Percentiles rank a stretch among this genome's conserved stretches.
Evolutionary conservation across 2,329 filamentous ascomycete genomes (phyloP).

Genomic region (Lachnellula suecica): DNA sequence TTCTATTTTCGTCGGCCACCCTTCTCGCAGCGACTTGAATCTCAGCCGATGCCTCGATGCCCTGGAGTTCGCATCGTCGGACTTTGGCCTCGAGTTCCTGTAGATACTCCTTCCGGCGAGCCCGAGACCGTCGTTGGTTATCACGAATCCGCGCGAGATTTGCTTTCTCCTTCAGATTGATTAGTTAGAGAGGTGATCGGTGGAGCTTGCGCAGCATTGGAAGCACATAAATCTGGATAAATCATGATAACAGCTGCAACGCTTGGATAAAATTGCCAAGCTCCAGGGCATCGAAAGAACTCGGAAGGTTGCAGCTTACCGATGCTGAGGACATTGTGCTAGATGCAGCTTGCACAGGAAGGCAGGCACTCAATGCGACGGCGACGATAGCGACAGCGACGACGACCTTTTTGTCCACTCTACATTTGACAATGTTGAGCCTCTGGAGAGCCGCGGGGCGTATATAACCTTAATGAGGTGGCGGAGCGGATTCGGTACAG

Average conservation of each 20-base stretch:
- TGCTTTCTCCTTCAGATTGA: constrained; percentile 25
- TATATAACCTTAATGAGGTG: too few species aligned
- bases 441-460: too few species aligned
- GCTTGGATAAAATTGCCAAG: not conserved
- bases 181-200: not conserved
- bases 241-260: too few species aligned
- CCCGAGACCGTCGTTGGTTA: constrained; percentile 75
- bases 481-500: too few species aligned
- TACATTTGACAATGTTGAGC: too few species aligned
- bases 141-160: constrained; percentile 64
- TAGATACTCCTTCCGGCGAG: constrained; percentile 71
- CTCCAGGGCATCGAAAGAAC: not conserved
- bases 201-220: too few species aligned
- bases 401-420: too few species aligned
- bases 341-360: not conserved
- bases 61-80: constrained; percentile 61
- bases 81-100: constrained; percentile 66
- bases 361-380: too few species aligned
- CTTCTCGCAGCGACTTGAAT: constrained; percentile 68
- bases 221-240: too few species aligned
- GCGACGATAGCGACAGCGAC: too few species aligned
- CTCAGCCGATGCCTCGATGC: constrained; percentile 68
- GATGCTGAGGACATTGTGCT: not conserved
- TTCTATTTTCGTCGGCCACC: constrained; percentile 69
- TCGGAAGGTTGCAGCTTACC: not conserved